Evolutionary conservation across 1,284 basidiomycete species (phyloP).

Genomic region (Irpex rosettiformis): DNA sequence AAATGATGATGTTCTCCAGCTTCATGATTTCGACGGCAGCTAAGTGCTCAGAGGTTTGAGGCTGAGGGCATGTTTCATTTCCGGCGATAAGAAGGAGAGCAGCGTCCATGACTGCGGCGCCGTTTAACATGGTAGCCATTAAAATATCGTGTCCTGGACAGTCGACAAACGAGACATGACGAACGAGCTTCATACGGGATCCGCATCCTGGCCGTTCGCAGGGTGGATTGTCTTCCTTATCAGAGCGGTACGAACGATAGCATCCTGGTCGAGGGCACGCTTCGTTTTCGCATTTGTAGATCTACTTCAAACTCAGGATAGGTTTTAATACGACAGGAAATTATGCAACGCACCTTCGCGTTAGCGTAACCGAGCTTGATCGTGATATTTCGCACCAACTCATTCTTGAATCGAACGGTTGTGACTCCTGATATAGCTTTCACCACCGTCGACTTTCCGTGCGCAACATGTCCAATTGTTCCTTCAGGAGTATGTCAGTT

Average conservation of each 20-base stretch:
- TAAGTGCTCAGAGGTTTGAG: constrained; percentile 97
- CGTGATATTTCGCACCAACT: constrained; percentile 96
- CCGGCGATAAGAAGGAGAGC: constrained; percentile 93
- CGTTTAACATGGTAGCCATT: constrained; percentile 99
- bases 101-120: constrained; percentile 99
- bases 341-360: constrained; percentile 72
- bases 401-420: constrained; percentile 99
- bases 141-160: constrained; percentile 95
- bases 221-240: constrained; percentile 91
- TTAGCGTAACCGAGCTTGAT: constrained; percentile 99
- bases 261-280: constrained; percentile 92
- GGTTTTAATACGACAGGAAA: too few relatives aligned
- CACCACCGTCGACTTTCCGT: constrained; percentile 98
- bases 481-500: constrained; percentile 42
- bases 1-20: constrained; percentile 95
- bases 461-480: constrained; percentile 96
- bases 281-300: constrained; percentile 96
- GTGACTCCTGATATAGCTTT: constrained; percentile 99
- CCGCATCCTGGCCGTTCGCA: constrained; percentile 94
- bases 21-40: constrained; percentile 99
- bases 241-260: constrained; percentile 90
- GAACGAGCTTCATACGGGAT: constrained; percentile 85
- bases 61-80: constrained; percentile 98
- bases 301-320: constrained; percentile 44
- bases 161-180: constrained; percentile 97